Evolutionary conservation across 768 basidiomycete species (phyloP), one percentile per base, ranked within the genome.

Genomic region (Tricholoma saponaceum): DNA sequence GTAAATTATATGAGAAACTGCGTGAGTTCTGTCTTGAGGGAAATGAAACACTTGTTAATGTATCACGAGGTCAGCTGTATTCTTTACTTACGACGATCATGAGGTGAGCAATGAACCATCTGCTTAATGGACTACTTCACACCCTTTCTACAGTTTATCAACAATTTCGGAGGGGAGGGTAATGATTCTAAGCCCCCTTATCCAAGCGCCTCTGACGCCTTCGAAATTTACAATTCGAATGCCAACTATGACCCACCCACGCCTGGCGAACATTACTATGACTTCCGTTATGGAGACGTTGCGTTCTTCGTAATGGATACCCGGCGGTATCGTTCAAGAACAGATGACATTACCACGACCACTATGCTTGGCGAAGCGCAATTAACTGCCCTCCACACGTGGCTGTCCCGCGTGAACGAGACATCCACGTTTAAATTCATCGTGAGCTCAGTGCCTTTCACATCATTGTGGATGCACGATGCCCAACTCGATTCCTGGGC

Each of bases 221-320:
- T 81, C 72, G 69, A 73, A 51, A 66, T 82, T 33, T 92, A 90
- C 70, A 83, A 86, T 50, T 84, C 82, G 2, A 70, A 80, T 26
- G 82, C 78, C 12, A 89, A 90, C 66, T 85, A 83, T 67, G 84
- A 86, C 58, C 69, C 85, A 1, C 56, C 67, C 22, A 67, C 66
- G 14, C 66, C 71, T 6, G 79, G 74, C 25, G 73, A 76, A 52
- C 72, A 81, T 59, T 86, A 85, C 65, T 87, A 78, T 63, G 78
- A 81, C 53, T 87, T 87, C 70, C 74, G 76, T 32, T 80, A 86
- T 60, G 87, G 83, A 0, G 89, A 92, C 63, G 74, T 76, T 7
- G 85, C 87, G 0, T 90, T 87, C 69, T 92, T 90, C 72, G 86
- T 90, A n/a, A 72, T 86, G 73, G 89, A 91, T 70, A 88, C 86